Percentiles rank a stretch among this genome's conserved stretches.
Evolutionary conservation across 176 grass and related monocot genomes (phyloP).

Genomic region (Avena insularis): DNA sequence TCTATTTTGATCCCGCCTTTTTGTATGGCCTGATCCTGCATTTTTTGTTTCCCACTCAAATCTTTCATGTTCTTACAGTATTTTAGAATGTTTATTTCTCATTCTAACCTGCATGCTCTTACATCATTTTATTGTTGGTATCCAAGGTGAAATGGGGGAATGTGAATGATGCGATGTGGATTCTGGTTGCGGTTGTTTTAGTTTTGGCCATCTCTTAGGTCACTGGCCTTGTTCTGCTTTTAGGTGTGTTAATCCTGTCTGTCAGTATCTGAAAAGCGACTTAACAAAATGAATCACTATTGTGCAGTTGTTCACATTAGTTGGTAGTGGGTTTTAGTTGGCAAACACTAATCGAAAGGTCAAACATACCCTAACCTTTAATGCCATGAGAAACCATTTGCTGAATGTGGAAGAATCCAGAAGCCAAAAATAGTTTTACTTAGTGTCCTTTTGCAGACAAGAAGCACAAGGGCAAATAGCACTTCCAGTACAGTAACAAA

Average conservation of each 20-base stretch:
- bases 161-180: neutral
- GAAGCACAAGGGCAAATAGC: neutral
- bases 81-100: neutral
- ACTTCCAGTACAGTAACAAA: neutral
- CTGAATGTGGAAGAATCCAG: slow-evolving; percentile 7
- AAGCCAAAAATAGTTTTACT: neutral
- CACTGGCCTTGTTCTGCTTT: slow-evolving; percentile 23
- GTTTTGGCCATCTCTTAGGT: neutral
- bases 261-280: neutral
- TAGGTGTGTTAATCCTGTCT: neutral
- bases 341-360: neutral
- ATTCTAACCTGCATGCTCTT: neutral
- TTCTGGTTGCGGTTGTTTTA: slow-evolving; percentile 3
- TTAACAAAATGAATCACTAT: neutral
- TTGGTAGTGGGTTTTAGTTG: neutral
- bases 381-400: neutral
- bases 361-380: slow-evolving; percentile 10
- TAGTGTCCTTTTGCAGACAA: neutral
- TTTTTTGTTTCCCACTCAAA: slow-evolving; percentile 30
- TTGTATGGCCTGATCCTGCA: too few species aligned
- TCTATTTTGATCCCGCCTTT: neutral
- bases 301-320: slow-evolving; percentile 1
- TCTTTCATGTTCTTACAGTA: neutral
- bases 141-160: neutral
- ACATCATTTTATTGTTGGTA: neutral